Conservation (phyloP, 2,329 filamentous ascomycete genomes). For the Septoria linicola region DNA sequence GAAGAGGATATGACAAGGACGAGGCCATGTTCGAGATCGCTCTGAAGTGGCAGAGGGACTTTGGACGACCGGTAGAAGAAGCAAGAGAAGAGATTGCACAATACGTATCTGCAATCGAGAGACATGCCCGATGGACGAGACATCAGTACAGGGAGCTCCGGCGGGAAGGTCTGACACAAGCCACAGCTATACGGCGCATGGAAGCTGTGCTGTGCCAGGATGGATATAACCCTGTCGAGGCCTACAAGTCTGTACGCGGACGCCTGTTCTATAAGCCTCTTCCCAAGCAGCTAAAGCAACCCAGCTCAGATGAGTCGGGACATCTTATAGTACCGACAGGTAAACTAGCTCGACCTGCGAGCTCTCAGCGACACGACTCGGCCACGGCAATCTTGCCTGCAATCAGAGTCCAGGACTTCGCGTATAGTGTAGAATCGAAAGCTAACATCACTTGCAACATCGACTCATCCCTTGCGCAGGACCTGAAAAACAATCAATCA, state of each 20-base stretch:
- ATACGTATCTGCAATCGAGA: not conserved
- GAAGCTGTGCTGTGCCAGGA: conserved; percentile 1
- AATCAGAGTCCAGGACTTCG: not conserved
- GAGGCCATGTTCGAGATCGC: not conserved
- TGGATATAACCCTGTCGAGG: conserved; percentile 10
- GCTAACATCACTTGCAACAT: no score
- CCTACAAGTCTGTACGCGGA: not conserved
- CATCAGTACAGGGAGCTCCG: not conserved
- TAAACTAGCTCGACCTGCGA: not conserved
- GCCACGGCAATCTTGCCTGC: not conserved
- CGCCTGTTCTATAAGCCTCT: not conserved
- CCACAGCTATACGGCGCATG: conserved; percentile 5
- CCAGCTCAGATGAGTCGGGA: not conserved
- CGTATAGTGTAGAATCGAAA: no score
- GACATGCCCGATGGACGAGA: conserved; percentile 1
- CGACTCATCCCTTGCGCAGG: no score
- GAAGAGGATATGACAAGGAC: not conserved
- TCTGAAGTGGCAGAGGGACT: not conserved
- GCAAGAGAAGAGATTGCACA: conserved; percentile 1
- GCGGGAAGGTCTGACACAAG: not conserved
- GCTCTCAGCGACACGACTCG: not conserved
- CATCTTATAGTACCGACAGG: not conserved
- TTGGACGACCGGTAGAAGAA: not conserved
- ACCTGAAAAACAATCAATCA: no score
- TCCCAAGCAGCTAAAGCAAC: not conserved